These are phyloP conservation scores for Beauveria sp. DNA, from an alignment of 2,329 filamentous ascomycete species.

Conservation along the genomic window DNA sequence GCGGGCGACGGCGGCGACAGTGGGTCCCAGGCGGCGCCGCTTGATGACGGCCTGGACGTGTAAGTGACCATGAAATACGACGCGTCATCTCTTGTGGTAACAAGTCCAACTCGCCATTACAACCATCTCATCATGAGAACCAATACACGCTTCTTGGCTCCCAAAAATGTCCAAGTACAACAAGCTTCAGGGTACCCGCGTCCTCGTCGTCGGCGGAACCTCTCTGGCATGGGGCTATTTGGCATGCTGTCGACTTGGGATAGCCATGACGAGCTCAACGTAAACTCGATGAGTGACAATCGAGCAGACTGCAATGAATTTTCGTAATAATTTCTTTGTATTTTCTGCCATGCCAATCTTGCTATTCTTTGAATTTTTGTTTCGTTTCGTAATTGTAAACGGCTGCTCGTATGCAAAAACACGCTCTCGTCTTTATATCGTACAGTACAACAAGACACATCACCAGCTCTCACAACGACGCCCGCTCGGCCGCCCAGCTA, in stretches of 20 bases:
- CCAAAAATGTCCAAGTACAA: slow-evolving; percentile 19
- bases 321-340: too few relatives aligned
- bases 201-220: slow-evolving; percentile 57
- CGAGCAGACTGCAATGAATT: too few relatives aligned
- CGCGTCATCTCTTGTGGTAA: neutral
- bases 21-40: neutral
- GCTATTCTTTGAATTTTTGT: too few relatives aligned
- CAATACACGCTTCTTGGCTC: neutral
- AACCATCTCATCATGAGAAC: neutral
- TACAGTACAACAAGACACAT: neutral
- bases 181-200: slow-evolving; percentile 28
- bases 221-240: slow-evolving; percentile 50
- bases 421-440: neutral
- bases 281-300: too few relatives aligned
- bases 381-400: too few relatives aligned
- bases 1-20: neutral
- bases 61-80: slow-evolving; percentile 1
- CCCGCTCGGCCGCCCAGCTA: neutral
- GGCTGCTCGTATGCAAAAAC: too few relatives aligned
- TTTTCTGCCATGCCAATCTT: too few relatives aligned
- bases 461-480: neutral
- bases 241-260: too few relatives aligned
- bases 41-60: neutral
- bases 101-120: neutral
- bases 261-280: too few relatives aligned